Percentiles rank a stretch among this genome's conserved stretches.
Conservation (phyloP, 768 basidiomycete genomes). For the Termitomyces sp. region DNA sequence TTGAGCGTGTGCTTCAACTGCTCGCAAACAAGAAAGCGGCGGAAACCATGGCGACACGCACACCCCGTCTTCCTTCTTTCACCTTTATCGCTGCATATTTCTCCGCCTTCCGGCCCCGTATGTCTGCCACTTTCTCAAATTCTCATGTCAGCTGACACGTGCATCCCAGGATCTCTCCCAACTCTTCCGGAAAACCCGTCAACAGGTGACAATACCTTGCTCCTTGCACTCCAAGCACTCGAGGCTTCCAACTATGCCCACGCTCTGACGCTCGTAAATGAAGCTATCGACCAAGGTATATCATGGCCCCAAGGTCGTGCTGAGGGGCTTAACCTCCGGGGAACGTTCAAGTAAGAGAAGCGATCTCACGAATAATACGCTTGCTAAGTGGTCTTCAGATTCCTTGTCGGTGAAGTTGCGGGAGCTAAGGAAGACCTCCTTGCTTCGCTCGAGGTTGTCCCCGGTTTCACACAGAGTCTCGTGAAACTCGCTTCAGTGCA, state of each 20-base stretch:
- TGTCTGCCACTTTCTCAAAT: slow-evolving; percentile 18
- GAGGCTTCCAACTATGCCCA: slow-evolving; percentile 82
- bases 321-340: slow-evolving; percentile 87
- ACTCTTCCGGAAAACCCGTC: slow-evolving; percentile 68
- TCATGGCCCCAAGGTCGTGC: slow-evolving; percentile 72
- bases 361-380: not conserved
- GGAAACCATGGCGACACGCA: slow-evolving; percentile 66
- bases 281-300: slow-evolving; percentile 83
- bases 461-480: slow-evolving; percentile 75
- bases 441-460: slow-evolving; percentile 64
- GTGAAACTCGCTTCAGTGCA: slow-evolving; percentile 97
- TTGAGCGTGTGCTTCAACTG: slow-evolving; percentile 91
- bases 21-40: slow-evolving; percentile 68
- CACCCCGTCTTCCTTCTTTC: slow-evolving; percentile 79
- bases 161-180: slow-evolving; percentile 54
- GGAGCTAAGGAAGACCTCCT: slow-evolving; percentile 84
- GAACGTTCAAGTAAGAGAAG: slow-evolving; percentile 83
- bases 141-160: not conserved
- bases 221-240: slow-evolving; percentile 78
- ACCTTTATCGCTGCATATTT: slow-evolving; percentile 96
- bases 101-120: slow-evolving; percentile 90
- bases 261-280: slow-evolving; percentile 72
- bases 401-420: slow-evolving; percentile 79
- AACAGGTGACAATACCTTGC: slow-evolving; percentile 79
- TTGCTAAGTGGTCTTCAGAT: slow-evolving; percentile 38